Conservation (phyloP, 2,329 filamentous ascomycete species). For the Ophiocordyceps sinensis region DNA sequence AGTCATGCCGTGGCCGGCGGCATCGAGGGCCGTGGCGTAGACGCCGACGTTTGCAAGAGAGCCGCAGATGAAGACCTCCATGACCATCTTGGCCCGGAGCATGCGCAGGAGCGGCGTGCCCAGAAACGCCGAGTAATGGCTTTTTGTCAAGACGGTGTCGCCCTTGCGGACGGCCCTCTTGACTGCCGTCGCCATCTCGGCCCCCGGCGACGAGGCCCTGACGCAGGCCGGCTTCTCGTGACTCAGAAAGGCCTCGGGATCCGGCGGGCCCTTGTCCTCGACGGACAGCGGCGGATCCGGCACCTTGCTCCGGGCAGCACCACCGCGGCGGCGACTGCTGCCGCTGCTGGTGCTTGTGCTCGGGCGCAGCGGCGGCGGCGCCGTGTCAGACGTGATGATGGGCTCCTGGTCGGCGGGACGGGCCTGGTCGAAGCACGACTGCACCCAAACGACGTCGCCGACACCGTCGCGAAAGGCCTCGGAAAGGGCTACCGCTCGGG, state of each 20-base stretch:
- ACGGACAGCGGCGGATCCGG: neutral
- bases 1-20: conserved; percentile 72
- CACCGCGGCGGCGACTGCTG: neutral
- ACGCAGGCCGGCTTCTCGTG: conserved; percentile 27
- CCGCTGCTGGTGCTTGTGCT: too few relatives aligned
- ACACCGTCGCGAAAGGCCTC: conserved; percentile 54
- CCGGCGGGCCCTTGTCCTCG: conserved; percentile 3
- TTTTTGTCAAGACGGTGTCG: conserved; percentile 48
- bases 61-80: conserved; percentile 80
- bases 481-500: conserved; percentile 51
- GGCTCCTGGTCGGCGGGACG: conserved; percentile 40
- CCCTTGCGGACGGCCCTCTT: conserved; percentile 27
- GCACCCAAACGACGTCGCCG: conserved; percentile 69
- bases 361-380: conserved; percentile 3
- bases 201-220: conserved; percentile 27
- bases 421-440: conserved; percentile 54
- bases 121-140: conserved; percentile 78
- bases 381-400: conserved; percentile 28
- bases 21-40: conserved; percentile 83
- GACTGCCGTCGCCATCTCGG: conserved; percentile 28
- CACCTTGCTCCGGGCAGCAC: neutral
- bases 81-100: conserved; percentile 76
- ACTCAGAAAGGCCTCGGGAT: conserved; percentile 33
- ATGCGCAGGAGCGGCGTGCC: conserved; percentile 57
- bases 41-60: conserved; percentile 77